Evolutionary conservation across 306 rosid species (phyloP).

Genomic region (Casuarina cunninghamiana): DNA sequence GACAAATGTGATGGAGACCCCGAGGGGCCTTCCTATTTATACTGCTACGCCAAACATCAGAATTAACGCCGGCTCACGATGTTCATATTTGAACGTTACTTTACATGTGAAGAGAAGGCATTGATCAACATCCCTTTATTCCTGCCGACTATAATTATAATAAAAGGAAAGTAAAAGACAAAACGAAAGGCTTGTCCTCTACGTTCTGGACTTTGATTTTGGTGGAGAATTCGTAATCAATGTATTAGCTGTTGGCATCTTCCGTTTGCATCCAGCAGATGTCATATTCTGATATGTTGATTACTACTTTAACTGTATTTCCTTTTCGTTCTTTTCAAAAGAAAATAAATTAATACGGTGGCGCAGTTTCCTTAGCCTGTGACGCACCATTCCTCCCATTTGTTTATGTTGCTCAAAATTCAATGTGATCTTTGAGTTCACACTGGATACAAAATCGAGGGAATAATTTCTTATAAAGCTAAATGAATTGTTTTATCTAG

Average conservation of each 20-base stretch:
- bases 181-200: no score
- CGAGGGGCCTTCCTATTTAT: not conserved
- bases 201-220: not conserved
- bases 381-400: not conserved
- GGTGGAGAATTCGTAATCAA: not conserved
- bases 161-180: not conserved
- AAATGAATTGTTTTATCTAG: no score
- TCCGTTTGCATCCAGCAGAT: not conserved
- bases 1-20: not conserved
- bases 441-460: not conserved
- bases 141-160: not conserved
- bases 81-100: slow-evolving; percentile 9
- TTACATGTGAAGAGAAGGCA: slow-evolving; percentile 19
- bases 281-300: not conserved
- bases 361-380: not conserved
- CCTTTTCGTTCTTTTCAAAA: not conserved
- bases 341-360: not conserved
- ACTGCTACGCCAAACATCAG: slow-evolving; percentile 3
- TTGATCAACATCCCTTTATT: not conserved
- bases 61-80: slow-evolving; percentile 37
- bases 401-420: not conserved
- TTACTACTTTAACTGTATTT: not conserved
- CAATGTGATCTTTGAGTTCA: not conserved
- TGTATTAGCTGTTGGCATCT: not conserved
- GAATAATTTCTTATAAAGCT: no score